Evolutionary conservation across 495 filamentous ascomycete species (phyloP).

Genomic region (Neurospora sp.): DNA sequence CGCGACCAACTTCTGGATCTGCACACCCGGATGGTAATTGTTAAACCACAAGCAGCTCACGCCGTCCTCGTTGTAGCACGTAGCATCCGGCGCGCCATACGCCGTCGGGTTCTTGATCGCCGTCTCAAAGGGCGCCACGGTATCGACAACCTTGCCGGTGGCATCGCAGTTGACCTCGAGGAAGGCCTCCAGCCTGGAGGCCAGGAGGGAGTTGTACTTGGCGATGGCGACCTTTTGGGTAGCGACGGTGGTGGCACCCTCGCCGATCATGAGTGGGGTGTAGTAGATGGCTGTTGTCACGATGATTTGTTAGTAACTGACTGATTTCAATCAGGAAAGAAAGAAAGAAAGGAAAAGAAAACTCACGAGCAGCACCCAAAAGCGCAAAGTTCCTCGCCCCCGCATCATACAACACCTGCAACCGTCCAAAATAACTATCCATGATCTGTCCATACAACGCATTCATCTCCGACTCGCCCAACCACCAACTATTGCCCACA

Average conservation of each 20-base stretch:
- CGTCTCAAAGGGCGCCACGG: conserved; percentile 25
- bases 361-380: conserved; percentile 54
- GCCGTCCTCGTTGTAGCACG: conserved; percentile 35
- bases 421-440: conserved; percentile 42
- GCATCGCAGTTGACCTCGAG: conserved; percentile 18
- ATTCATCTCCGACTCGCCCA: conserved; percentile 24
- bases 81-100: conserved; percentile 33
- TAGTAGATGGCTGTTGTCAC: conserved; percentile 45
- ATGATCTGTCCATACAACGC: conserved; percentile 45
- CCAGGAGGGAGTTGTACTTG: conserved; percentile 28
- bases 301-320: background rate
- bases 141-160: conserved; percentile 27
- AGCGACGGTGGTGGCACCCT: conserved; percentile 11
- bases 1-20: conserved; percentile 27
- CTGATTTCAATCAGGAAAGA: no score
- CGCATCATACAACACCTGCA: conserved; percentile 47
- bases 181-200: conserved; percentile 15
- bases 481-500: conserved; percentile 52
- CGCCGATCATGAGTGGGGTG: conserved; percentile 40
- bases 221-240: conserved; percentile 26
- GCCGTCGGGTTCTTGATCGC: conserved; percentile 30
- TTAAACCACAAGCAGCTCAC: conserved; percentile 36
- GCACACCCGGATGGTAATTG: conserved; percentile 33
- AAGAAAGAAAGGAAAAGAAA: background rate
- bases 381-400: conserved; percentile 71